Percentiles rank a stretch among this genome's conserved stretches.
Evolutionary conservation across 208 protist genomes (phyloP).

Genomic region (Leishmania braziliensis): DNA sequence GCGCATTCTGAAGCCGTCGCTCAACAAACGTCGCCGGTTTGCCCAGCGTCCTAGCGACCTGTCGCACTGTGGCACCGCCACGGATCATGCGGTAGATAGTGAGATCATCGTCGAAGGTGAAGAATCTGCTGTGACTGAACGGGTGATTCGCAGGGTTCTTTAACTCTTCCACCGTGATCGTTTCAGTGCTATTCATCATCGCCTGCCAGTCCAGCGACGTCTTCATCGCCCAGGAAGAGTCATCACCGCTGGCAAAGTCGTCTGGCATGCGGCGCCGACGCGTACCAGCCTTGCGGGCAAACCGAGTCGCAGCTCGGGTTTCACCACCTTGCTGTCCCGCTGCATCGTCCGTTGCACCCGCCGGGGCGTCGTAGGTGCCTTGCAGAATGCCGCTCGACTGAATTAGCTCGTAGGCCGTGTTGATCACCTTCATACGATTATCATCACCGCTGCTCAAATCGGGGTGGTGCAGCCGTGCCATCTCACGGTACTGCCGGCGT

Average conservation of each 20-base stretch:
- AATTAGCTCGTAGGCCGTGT: constrained; percentile 89
- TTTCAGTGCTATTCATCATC: constrained; percentile 54
- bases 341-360: background rate
- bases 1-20: constrained; percentile 81
- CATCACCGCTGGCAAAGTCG: constrained; percentile 86
- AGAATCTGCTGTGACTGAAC: constrained; percentile 88
- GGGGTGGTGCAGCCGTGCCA: constrained; percentile 88
- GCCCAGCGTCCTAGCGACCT: constrained; percentile 82
- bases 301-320: constrained; percentile 23
- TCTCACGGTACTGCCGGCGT: constrained; percentile 79
- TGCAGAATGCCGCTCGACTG: constrained; percentile 69
- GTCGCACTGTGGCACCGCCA: constrained; percentile 73
- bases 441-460: constrained; percentile 88
- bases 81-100: constrained; percentile 88
- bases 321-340: background rate
- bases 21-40: constrained; percentile 87
- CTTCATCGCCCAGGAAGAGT: constrained; percentile 78
- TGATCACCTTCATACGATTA: constrained; percentile 87
- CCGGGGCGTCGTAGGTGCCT: background rate
- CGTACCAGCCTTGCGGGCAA: constrained; percentile 43
- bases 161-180: constrained; percentile 64
- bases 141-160: constrained; percentile 88
- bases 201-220: constrained; percentile 77
- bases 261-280: constrained; percentile 71
- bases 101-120: constrained; percentile 83